Evolutionary conservation across 257 asterid species (phyloP), one percentile per base, ranked within the genome.

Genomic region (Solanum sparsipilum): DNA sequence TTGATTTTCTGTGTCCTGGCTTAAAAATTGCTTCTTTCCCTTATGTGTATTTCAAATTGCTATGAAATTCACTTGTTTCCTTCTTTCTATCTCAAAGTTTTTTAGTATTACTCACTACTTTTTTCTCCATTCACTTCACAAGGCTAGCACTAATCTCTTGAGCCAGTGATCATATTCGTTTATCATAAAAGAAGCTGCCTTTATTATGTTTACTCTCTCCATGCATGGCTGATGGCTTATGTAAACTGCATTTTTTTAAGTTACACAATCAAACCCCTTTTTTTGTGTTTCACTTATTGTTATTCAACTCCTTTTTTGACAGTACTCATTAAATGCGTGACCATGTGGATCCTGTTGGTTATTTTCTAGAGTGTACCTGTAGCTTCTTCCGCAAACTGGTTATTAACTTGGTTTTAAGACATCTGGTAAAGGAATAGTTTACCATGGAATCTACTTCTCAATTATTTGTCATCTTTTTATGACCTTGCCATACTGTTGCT

Each of bases 381-480:
- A 74, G 56, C 73, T 35, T 88, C 84, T 90, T 92, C 86, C 87
- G 87, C 87, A 92, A 92, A 39, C 58, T 92, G 38, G 63, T 90
- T 86, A 70, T 56, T 41, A 86, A 90, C 81, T 79, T 86, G 25
- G 75, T 84, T 89, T 89, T 93, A 85, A 90, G 91, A 89, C 90
- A 84, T 71, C 88, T 88, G 92, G 94, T 92, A 90, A 91, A 91
- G 86, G 74, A 78, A 84, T 36, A 18, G 63, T 82, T 86, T 88
- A 85, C 31, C 48, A 78, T 86, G 48, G 81, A 35, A 41, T 86
- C 84, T 88, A 46, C 29, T 90, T 65, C 86, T 65, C 60, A 87
- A 71, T 89, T 92, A 91, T 97, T 90, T 83, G 82, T 89, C 89
- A 71, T 83, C 93, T 83, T 87, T 88, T 63, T 90, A 90, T 86